Conservation (phyloP, 2,329 filamentous ascomycete species). For the Venturia nashicola region DNA sequence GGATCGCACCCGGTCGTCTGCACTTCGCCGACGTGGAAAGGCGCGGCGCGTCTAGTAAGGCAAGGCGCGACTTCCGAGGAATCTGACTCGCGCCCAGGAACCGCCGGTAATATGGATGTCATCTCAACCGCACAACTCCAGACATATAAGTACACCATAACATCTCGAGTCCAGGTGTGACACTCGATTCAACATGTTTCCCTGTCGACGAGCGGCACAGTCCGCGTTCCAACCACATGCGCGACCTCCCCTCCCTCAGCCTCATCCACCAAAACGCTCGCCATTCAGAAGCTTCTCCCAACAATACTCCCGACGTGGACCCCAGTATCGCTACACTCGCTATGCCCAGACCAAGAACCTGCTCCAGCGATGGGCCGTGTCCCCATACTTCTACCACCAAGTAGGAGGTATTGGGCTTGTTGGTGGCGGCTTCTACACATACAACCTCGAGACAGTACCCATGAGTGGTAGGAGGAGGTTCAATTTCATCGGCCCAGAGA, state of each 20-base stretch:
- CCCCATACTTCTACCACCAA: conserved; percentile 36
- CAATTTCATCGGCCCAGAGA: conserved; percentile 50
- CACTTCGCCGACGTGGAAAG: background rate
- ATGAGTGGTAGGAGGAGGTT: conserved; percentile 56
- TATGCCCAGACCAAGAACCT: background rate
- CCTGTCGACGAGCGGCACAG: background rate
- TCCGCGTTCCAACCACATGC: background rate
- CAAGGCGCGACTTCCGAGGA: background rate
- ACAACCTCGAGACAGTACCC: conserved; percentile 57
- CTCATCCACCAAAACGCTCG: background rate
- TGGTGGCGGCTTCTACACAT: conserved; percentile 47
- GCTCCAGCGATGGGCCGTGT: conserved; percentile 24
- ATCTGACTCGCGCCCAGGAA: background rate
- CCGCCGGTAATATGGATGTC: background rate
- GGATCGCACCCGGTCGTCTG: background rate
- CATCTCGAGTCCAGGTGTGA: background rate
- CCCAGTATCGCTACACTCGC: conserved; percentile 2
- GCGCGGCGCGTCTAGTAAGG: background rate
- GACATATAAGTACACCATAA: background rate
- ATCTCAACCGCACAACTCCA: background rate
- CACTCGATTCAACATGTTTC: background rate
- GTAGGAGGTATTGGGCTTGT: conserved; percentile 29
- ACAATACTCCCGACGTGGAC: background rate
- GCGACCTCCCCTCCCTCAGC: background rate
- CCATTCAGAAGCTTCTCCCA: background rate